phyloP scores from a whole-genome alignment of 78 protist species.

The Creolimax fragrantissima region DNA sequence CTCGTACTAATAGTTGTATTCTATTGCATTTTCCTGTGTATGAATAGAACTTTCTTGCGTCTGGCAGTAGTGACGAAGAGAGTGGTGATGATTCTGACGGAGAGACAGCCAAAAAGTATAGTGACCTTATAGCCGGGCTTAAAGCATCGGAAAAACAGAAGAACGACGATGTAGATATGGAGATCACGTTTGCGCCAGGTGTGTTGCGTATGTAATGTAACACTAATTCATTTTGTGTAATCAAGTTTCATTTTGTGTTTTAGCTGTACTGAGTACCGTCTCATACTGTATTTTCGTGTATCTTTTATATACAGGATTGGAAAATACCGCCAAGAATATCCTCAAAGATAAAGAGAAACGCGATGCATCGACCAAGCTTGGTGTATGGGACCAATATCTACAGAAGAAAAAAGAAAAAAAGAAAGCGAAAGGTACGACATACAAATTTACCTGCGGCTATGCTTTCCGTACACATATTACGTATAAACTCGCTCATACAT shows the following conservation, averaged over 20 bases:
- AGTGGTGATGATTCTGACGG: background rate
- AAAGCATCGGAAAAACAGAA: background rate
- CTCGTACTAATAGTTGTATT: background rate
- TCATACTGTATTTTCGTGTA: too few species aligned
- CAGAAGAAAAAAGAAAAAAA: background rate
- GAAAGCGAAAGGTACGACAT: background rate
- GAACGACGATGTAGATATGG: background rate
- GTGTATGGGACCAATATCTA: background rate
- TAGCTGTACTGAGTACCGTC: too few species aligned
- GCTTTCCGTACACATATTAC: too few species aligned
- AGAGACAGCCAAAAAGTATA: background rate
- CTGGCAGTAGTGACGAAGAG: background rate
- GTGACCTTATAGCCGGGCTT: background rate
- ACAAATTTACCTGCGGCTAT: too few species aligned
- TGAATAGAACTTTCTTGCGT: background rate
- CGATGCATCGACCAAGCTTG: background rate
- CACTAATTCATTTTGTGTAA: too few species aligned
- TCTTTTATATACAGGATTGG: too few species aligned
- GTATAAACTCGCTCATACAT: too few species aligned
- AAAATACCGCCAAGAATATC: background rate
- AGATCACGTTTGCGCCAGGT: background rate
- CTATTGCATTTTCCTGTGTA: background rate
- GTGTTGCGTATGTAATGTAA: too few species aligned
- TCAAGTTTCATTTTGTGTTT: too few species aligned
- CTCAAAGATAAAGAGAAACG: background rate